Percentiles rank a stretch among this genome's conserved stretches.
These are phyloP conservation scores for Parsonsia alboflavescens DNA, from an alignment of 257 asterid species.

Conservation along the genomic window DNA sequence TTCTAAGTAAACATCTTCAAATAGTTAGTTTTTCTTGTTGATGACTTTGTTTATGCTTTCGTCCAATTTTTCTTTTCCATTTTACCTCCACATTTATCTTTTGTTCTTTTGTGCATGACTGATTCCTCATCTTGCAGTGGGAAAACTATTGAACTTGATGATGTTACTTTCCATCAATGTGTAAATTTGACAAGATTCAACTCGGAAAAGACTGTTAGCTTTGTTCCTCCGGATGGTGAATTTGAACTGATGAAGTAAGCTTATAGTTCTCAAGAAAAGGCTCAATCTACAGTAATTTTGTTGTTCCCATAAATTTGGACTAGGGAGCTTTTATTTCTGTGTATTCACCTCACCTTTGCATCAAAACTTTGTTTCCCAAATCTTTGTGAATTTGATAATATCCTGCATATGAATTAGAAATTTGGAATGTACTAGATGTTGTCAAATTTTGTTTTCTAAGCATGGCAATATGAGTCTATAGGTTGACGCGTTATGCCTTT, in stretches of 20 bases:
- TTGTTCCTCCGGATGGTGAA: slow-evolving; percentile 99
- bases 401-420: not conserved
- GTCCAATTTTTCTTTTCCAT: not conserved
- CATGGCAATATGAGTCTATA: not conserved
- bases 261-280: slow-evolving; percentile 12
- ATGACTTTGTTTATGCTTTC: not conserved
- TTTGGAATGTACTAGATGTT: not conserved
- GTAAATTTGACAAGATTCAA: slow-evolving; percentile 98
- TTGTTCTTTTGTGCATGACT: not conserved
- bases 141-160: slow-evolving; percentile 98
- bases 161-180: slow-evolving; percentile 98
- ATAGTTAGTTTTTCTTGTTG: not conserved
- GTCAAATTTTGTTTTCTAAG: not conserved
- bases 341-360: not conserved
- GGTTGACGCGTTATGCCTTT: not conserved
- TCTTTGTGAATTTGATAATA: not conserved
- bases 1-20: not conserved
- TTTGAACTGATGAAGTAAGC: slow-evolving; percentile 99
- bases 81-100: not conserved
- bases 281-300: not conserved
- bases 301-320: not conserved
- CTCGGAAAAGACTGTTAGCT: slow-evolving; percentile 96
- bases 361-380: not conserved
- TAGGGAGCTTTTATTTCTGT: not conserved
- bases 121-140: slow-evolving; percentile 55